These are phyloP conservation scores for Dioszegia crocea DNA, from an alignment of 768 basidiomycete genomes.

Conservation along the genomic window DNA sequence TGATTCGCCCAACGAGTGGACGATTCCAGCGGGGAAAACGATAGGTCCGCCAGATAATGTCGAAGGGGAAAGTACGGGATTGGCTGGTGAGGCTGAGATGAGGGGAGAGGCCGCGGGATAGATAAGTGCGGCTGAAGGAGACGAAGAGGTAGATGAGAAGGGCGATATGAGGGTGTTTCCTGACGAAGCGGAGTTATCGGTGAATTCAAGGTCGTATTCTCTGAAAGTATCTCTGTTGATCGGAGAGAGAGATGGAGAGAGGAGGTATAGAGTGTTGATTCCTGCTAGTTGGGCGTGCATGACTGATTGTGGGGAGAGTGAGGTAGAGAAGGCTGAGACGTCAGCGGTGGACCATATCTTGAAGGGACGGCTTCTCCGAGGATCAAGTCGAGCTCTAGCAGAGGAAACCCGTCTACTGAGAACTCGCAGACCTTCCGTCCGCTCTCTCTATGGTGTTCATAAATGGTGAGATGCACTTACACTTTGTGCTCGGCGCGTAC, in stretches of 20 bases:
- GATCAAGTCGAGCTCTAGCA: background rate
- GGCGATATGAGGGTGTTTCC: constrained; percentile 68
- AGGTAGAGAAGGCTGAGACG: constrained; percentile 73
- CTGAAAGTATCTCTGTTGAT: constrained; percentile 74
- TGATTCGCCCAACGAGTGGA: constrained; percentile 36
- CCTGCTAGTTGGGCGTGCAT: constrained; percentile 50
- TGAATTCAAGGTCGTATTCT: constrained; percentile 87
- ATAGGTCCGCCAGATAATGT: constrained; percentile 35
- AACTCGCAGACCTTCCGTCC: too few species aligned
- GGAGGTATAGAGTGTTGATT: constrained; percentile 77
- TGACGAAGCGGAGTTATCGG: constrained; percentile 54
- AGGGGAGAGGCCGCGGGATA: constrained; percentile 60
- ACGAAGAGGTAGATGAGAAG: constrained; percentile 68
- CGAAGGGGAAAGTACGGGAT: constrained; percentile 49
- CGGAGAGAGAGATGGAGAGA: constrained; percentile 59
- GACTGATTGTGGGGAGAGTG: constrained; percentile 65
- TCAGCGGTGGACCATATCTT: background rate
- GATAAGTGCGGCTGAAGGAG: constrained; percentile 64
- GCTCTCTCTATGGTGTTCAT: too few species aligned
- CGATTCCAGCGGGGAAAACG: constrained; percentile 34
- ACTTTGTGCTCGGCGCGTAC: constrained; percentile 78
- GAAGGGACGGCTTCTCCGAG: background rate
- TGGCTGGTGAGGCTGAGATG: constrained; percentile 51
- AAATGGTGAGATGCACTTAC: too few species aligned
- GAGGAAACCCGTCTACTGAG: background rate